phyloP scores from a whole-genome alignment of 768 basidiomycete species.

The Agrocybe pediades region DNA sequence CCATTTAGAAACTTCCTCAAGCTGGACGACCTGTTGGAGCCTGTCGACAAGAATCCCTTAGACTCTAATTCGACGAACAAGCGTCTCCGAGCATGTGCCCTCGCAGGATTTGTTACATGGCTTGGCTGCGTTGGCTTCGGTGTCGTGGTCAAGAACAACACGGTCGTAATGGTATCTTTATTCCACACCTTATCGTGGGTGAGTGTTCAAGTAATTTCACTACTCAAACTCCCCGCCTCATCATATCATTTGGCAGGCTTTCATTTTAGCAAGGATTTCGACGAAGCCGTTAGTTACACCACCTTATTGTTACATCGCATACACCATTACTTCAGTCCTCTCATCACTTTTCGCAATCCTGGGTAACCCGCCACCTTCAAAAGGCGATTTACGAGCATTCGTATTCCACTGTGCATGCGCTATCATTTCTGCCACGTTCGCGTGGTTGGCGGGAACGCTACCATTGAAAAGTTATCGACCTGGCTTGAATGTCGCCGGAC shows the following conservation, averaged over 20 bases:
- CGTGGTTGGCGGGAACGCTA: slow-evolving; percentile 56
- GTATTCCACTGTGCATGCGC: slow-evolving; percentile 31
- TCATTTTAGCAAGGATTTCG: slow-evolving; percentile 39
- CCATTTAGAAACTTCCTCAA: slow-evolving; percentile 58
- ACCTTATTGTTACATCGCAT: slow-evolving; percentile 49
- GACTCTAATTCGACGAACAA: slow-evolving; percentile 31
- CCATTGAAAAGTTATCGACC: slow-evolving; percentile 50
- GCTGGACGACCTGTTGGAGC: slow-evolving; percentile 49
- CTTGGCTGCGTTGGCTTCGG: slow-evolving; percentile 41
- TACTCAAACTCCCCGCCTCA: background rate
- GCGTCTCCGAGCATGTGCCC: slow-evolving; percentile 36
- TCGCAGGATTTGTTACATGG: slow-evolving; percentile 42
- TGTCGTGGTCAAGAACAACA: slow-evolving; percentile 23
- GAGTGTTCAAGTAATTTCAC: slow-evolving; percentile 22
- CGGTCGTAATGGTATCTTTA: slow-evolving; percentile 25
- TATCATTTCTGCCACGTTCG: slow-evolving; percentile 36
- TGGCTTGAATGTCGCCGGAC: slow-evolving; percentile 48
- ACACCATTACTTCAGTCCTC: slow-evolving; percentile 32
- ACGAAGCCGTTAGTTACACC: slow-evolving; percentile 47
- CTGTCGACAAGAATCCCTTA: slow-evolving; percentile 28
- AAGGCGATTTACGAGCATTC: slow-evolving; percentile 13
- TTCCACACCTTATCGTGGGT: slow-evolving; percentile 53
- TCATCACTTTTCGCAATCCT: slow-evolving; percentile 37
- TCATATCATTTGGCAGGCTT: slow-evolving; percentile 34
- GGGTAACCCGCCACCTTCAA: slow-evolving; percentile 25